Evolutionary conservation across 108 stramenopile species (phyloP).

Genomic region (Fistulifera solaris): DNA sequence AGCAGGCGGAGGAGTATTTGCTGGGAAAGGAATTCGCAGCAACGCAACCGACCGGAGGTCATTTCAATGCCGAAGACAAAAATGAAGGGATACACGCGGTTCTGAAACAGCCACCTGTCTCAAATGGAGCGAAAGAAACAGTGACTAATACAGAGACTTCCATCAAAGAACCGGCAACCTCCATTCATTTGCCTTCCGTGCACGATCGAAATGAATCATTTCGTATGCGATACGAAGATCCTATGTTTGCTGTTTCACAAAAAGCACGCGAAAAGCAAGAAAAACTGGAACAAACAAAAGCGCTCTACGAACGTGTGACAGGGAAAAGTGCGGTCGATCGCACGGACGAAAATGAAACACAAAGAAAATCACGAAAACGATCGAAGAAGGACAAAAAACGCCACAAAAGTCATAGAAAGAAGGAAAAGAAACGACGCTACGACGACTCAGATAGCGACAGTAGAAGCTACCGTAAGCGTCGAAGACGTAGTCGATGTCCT

Average conservation of each 20-base stretch:
- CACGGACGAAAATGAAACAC: slow-evolving; percentile 12
- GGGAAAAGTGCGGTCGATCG: slow-evolving; percentile 8
- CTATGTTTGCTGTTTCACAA: slow-evolving; percentile 68
- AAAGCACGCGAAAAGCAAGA: slow-evolving; percentile 27
- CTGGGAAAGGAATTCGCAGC: slow-evolving; percentile 78
- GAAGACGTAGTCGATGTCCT: background rate
- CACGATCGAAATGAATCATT: slow-evolving; percentile 61
- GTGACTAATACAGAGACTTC: background rate
- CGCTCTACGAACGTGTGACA: slow-evolving; percentile 52
- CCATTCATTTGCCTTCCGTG: slow-evolving; percentile 14
- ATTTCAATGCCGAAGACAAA: slow-evolving; percentile 50
- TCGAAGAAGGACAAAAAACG: slow-evolving; percentile 13
- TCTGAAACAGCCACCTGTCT: slow-evolving; percentile 5
- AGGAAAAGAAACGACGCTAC: slow-evolving; percentile 1
- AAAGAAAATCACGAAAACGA: slow-evolving; percentile 14
- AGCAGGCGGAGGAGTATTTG: slow-evolving; percentile 76
- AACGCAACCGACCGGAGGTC: slow-evolving; percentile 36
- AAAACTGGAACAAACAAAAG: slow-evolving; percentile 45
- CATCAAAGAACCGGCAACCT: background rate
- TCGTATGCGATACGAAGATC: slow-evolving; percentile 74
- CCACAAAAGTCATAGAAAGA: slow-evolving; percentile 9
- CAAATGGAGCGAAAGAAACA: slow-evolving; percentile 1
- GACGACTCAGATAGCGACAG: slow-evolving; percentile 2
- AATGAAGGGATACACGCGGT: slow-evolving; percentile 48
- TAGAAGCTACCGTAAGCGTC: slow-evolving; percentile 1